Percentiles rank a stretch among this genome's conserved stretches.
These are phyloP conservation scores for Corylus heterophylla DNA, from an alignment of 306 rosid species.

Conservation along the genomic window DNA sequence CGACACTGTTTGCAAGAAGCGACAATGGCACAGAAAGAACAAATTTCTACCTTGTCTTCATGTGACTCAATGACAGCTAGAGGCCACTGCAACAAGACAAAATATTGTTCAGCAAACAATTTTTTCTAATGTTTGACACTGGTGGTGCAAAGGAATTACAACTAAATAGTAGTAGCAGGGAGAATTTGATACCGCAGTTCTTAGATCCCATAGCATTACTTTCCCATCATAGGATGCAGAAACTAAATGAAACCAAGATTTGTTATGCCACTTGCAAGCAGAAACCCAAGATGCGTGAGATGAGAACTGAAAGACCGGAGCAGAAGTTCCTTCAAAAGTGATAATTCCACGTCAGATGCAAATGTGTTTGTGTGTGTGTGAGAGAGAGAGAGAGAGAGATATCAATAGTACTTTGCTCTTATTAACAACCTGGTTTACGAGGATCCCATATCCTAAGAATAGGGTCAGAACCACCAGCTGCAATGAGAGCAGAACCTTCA, in stretches of 20 bases:
- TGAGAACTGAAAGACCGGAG: slow-evolving; percentile 71
- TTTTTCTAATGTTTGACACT: neutral
- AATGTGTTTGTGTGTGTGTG: neutral
- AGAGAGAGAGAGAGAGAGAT: slow-evolving; percentile 10
- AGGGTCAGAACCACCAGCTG: slow-evolving; percentile 87
- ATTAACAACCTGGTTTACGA: slow-evolving; percentile 78
- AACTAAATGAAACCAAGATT: slow-evolving; percentile 70
- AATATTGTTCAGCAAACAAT: slow-evolving; percentile 12
- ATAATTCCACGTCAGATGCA: slow-evolving; percentile 13
- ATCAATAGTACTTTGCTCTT: neutral
- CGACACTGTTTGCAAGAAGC: neutral
- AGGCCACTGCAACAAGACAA: slow-evolving; percentile 80
- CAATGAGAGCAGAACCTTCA: slow-evolving; percentile 76
- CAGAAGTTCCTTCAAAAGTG: slow-evolving; percentile 71
- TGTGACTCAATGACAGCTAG: slow-evolving; percentile 71
- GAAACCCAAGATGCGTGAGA: slow-evolving; percentile 88
- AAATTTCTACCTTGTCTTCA: slow-evolving; percentile 61
- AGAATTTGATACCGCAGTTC: slow-evolving; percentile 76
- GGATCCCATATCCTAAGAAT: slow-evolving; percentile 96
- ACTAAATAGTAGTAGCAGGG: neutral
- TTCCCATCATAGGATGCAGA: slow-evolving; percentile 93
- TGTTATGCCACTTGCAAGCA: slow-evolving; percentile 79
- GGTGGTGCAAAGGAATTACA: slow-evolving; percentile 4
- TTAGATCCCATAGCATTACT: slow-evolving; percentile 90
- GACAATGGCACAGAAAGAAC: neutral